Base-by-base conservation (phyloP, 2,329 filamentous ascomycete species). In the Fusarium nodosum region DNA sequence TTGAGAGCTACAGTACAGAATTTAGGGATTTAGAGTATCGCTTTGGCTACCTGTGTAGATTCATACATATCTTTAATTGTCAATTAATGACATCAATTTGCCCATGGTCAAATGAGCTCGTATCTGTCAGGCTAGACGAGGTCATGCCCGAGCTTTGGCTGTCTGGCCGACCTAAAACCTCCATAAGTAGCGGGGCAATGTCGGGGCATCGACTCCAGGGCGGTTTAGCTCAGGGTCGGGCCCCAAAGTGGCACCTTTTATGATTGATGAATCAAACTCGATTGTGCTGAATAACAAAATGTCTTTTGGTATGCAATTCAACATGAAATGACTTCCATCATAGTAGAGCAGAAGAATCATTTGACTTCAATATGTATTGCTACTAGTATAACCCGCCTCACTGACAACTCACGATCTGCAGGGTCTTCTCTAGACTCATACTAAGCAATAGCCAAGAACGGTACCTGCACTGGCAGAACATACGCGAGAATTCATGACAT, bases 11-110 rank as follows among this genome's bases (percentile, higher is more conserved):
- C 16, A 16, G 12, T n/a, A 18, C 5, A 38, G 18, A 33, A 16
- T 38, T 16, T 34, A 34, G 16, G 12, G 18, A 47, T 39, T n/a
- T 26, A 44, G 22, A 44, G 16, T 44, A 26, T 42, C 15, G 39
- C 39, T 42, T 42, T 26, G 22, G 18, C 16, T 11, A 11, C n/a
- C 4, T 54, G 26, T 50, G 22, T 22, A 20, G n/a, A 46, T 20
- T 46, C 16, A n/a, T 5, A 31, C 16, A n/a, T 5, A 31, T 46
- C 12, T 41, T 28, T 20, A 52, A 52, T 41, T 52, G 18, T 12
- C 34, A 13, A 41, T 64, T 47, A 60, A 70, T 70, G 67, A 70
- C 67, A 68, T 71, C 67, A 69, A 68, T 68, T 28, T 68, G 50
- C 28, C 45, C 13, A 31, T 51, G 44, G 33, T 64, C 60, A 64